Conservation (phyloP, 208 protist species). For the Crithidia expoeki region DNA sequence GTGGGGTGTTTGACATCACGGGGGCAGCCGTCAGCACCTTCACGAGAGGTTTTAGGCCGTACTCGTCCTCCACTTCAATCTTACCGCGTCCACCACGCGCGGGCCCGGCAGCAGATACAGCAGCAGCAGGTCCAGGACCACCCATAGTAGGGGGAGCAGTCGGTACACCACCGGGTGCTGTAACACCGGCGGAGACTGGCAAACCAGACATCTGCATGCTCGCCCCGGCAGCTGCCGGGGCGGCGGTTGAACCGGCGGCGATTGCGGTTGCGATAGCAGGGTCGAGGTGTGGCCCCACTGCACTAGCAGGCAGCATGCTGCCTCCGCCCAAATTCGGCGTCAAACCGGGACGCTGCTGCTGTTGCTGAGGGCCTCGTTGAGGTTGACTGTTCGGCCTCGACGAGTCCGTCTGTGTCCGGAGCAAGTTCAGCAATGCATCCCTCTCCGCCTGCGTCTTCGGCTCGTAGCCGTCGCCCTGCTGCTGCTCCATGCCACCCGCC, state of each 20-base stretch:
- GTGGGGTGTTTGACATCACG: conserved; percentile 34
- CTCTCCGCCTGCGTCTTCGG: conserved; percentile 24
- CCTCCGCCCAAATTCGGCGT: conserved; percentile 8
- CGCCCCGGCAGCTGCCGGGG: neutral
- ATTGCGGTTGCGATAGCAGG: conserved; percentile 30
- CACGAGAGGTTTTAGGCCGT: conserved; percentile 64
- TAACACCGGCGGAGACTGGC: neutral
- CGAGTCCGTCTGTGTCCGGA: conserved; percentile 7
- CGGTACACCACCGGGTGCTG: neutral
- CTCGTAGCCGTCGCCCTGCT: conserved; percentile 9
- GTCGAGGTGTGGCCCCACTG: conserved; percentile 27
- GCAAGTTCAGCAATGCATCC: conserved; percentile 13
- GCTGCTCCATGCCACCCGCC: neutral
- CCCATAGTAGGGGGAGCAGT: neutral
- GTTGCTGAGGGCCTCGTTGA: conserved; percentile 25
- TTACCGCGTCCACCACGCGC: conserved; percentile 21
- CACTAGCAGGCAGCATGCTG: conserved; percentile 18
- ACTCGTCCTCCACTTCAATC: conserved; percentile 75
- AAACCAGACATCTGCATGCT: neutral
- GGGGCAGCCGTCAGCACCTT: conserved; percentile 44
- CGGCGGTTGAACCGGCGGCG: conserved; percentile 12
- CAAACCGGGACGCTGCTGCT: conserved; percentile 25
- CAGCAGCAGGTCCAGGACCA: neutral
- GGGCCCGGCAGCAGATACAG: neutral
- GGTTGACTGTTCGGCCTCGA: conserved; percentile 6